Evolutionary conservation across 2,329 filamentous ascomycete species (phyloP), one percentile per base, ranked within the genome.

Genomic region (Thielaviopsis euricoi): DNA sequence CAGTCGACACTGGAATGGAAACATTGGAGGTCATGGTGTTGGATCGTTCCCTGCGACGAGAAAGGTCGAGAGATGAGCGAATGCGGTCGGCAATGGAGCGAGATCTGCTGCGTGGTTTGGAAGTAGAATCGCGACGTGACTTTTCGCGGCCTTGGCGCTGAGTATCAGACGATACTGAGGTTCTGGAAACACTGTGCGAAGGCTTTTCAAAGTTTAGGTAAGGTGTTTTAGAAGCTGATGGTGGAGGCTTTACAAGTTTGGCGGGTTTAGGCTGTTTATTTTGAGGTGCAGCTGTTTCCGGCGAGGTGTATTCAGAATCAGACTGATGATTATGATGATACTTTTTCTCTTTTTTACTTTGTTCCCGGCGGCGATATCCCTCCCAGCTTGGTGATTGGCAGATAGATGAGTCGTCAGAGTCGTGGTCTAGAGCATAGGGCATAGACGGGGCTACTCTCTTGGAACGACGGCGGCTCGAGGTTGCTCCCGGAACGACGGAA

Each of bases 151-250:
- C 54, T 26, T 52, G 49, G 33, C 37, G 48, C 7, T 54, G 33
- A 21, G 26, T 19, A 23, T 19, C 48, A 55, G 46, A 52, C 6
- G 46, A 55, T 5, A 33, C 17, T 15, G 52, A 56, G n/a, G 40
- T 23, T 25, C 23, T 22, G n/a, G 46, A 53, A 23, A 53, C 21
- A 33, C n/a, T 51, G 25, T 26, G 12, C 6, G 54, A 3, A 2
- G 53, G 23, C 26, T 54, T 57, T 37, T 60, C 59, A n/a, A 48
- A 33, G 22, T 58, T 46, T 13, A 61, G 51, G 52, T 58, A 61
- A 13, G 59, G 59, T 2, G 59, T 61, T 23, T 58, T 58, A 23
- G 56, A 58, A 13, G 59, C 59, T 25, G 59, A 61, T 40, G 59
- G 59, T 22, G 59, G 59, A 5, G 57, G 56, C 54, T 61, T 61